Evolutionary conservation across 2,329 filamentous ascomycete species (phyloP).

Genomic region (Aspergillus viridinutans): DNA sequence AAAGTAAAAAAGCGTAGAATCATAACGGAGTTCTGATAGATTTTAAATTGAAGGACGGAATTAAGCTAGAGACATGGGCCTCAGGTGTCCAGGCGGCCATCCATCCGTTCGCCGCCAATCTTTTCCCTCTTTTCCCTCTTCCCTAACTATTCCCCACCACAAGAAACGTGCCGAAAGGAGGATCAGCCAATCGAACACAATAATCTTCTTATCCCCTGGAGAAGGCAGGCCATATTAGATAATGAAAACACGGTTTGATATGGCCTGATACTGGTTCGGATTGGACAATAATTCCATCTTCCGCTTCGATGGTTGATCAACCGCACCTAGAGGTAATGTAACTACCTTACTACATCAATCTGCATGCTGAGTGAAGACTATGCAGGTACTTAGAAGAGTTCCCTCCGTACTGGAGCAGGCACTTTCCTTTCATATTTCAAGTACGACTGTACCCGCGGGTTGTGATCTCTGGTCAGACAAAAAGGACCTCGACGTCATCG

Average conservation of each 20-base stretch:
- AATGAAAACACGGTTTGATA: not conserved
- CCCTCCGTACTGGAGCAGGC: not conserved
- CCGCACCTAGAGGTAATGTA: not conserved
- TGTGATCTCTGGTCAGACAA: not conserved
- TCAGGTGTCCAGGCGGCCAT: not conserved
- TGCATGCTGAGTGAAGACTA: not conserved
- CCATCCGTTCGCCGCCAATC: not conserved
- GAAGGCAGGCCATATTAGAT: not conserved
- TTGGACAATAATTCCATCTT: not conserved
- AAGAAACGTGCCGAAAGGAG: not conserved
- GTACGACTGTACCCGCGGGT: not conserved
- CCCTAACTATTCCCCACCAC: not conserved
- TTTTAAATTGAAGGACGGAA: not conserved
- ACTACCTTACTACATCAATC: not conserved
- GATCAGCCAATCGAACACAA: not conserved
- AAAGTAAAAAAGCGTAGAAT: not conserved
- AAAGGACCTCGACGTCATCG: not conserved
- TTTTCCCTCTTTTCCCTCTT: not conserved
- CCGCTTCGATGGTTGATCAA: not conserved
- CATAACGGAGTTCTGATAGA: not conserved
- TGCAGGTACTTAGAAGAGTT: not conserved
- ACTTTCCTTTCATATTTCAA: not conserved
- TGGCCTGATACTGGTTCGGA: not conserved
- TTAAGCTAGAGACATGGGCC: not conserved
- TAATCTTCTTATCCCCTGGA: not conserved